Evolutionary conservation across 805 yeast genomes (phyloP).

Genomic region (Saccharomycopsis sp.): DNA sequence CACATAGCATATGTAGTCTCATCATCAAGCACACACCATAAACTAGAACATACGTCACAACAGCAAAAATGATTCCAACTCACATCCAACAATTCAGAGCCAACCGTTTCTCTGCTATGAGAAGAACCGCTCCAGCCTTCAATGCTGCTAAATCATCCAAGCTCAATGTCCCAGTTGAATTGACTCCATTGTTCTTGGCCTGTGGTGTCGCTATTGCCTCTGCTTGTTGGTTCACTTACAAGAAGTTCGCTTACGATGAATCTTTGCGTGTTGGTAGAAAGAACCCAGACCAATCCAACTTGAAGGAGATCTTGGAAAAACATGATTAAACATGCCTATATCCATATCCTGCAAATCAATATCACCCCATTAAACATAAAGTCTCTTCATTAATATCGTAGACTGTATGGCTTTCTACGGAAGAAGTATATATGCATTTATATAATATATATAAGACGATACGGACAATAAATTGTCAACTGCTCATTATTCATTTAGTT

Average conservation of each 20-base stretch:
- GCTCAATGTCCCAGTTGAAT: conserved; percentile 32
- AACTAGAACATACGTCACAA: not conserved
- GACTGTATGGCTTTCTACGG: not conserved
- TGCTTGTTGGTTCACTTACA: conserved; percentile 33
- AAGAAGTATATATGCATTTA: not conserved
- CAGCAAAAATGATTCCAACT: conserved; percentile 16
- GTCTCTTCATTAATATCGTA: not conserved
- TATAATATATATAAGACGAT: not conserved
- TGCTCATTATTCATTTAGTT: not conserved
- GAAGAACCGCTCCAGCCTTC: conserved; percentile 30
- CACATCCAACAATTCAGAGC: conserved; percentile 15
- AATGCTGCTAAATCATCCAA: conserved; percentile 26
- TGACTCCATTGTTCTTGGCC: conserved; percentile 37
- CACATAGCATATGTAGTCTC: not conserved
- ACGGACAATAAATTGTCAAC: not conserved
- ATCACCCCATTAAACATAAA: not conserved
- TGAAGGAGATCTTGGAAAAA: conserved; percentile 17
- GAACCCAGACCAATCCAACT: conserved; percentile 26
- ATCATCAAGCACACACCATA: conserved; percentile 1
- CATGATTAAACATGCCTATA: conserved; percentile 1
- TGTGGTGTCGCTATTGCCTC: conserved; percentile 36
- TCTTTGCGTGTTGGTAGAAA: conserved; percentile 35
- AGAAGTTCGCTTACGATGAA: conserved; percentile 32
- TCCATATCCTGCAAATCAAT: not conserved
- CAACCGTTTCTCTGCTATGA: conserved; percentile 25